These are phyloP conservation scores for Boletus sp. DNA, from an alignment of 768 basidiomycete species.

Conservation along the genomic window DNA sequence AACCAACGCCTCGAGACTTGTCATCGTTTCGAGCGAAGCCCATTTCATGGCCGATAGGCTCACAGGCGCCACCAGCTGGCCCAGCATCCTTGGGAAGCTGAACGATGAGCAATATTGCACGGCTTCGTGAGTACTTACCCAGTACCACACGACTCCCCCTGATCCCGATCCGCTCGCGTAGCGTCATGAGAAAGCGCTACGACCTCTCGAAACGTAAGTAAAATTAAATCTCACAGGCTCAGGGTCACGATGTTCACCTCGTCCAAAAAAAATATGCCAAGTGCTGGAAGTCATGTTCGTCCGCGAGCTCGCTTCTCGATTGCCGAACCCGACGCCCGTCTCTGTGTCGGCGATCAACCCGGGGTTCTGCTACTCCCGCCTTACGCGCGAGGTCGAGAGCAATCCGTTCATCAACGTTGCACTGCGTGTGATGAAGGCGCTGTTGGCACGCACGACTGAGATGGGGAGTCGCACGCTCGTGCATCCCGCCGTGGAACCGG, in stretches of 20 bases:
- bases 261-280: conserved; percentile 3
- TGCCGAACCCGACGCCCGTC: conserved; percentile 28
- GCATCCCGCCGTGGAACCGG: conserved; percentile 30
- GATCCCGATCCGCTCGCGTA: conserved; percentile 1
- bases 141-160: neutral
- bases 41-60: conserved; percentile 20
- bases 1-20: conserved; percentile 24
- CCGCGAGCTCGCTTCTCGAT: conserved; percentile 34
- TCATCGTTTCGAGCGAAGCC: conserved; percentile 32
- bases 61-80: conserved; percentile 10
- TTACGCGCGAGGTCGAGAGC: conserved; percentile 21
- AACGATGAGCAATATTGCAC: conserved; percentile 30
- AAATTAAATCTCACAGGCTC: neutral
- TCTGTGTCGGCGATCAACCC: conserved; percentile 34
- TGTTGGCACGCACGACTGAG: conserved; percentile 34
- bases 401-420: neutral
- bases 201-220: conserved; percentile 28
- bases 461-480: conserved; percentile 37
- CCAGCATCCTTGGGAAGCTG: conserved; percentile 29
- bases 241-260: neutral
- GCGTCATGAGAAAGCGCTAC: conserved; percentile 27
- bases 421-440: conserved; percentile 9
- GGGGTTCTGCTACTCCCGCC: conserved; percentile 35
- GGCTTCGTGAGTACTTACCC: conserved; percentile 15
- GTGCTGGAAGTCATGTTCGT: conserved; percentile 37